These are phyloP conservation scores for Microbotryum silenes-acaulis DNA, from an alignment of 1,284 basidiomycete genomes.

Conservation along the genomic window DNA sequence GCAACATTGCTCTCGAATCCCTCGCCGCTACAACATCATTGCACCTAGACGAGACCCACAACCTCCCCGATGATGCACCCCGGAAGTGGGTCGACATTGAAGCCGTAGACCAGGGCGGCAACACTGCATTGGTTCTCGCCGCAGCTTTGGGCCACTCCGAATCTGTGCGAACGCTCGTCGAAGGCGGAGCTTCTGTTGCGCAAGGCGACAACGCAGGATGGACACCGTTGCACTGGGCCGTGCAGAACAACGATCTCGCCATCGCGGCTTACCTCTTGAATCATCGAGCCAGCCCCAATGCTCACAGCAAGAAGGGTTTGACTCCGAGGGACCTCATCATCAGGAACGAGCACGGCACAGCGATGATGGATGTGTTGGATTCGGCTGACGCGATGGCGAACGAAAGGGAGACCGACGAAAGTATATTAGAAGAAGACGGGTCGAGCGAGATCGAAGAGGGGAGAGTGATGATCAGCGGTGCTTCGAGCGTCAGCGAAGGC, in stretches of 20 bases:
- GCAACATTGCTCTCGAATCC: background rate
- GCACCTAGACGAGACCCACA: background rate
- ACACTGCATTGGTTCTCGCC: slow-evolving; percentile 31
- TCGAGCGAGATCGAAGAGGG: slow-evolving; percentile 52
- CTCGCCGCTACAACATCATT: background rate
- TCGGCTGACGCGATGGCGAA: slow-evolving; percentile 56
- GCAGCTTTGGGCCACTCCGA: slow-evolving; percentile 52
- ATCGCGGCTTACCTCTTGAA: slow-evolving; percentile 86
- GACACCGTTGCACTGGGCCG: slow-evolving; percentile 93
- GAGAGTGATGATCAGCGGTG: slow-evolving; percentile 50
- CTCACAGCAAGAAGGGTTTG: slow-evolving; percentile 62
- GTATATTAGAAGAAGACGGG: slow-evolving; percentile 52
- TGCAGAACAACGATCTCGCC: slow-evolving; percentile 77
- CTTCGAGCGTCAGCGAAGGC: slow-evolving; percentile 37
- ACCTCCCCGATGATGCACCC: slow-evolving; percentile 15
- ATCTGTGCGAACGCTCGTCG: slow-evolving; percentile 68
- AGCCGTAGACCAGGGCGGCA: slow-evolving; percentile 31
- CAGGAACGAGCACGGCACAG: slow-evolving; percentile 43
- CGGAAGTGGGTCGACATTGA: slow-evolving; percentile 33
- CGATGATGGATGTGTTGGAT: slow-evolving; percentile 59
- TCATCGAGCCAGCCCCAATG: slow-evolving; percentile 74
- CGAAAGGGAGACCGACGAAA: slow-evolving; percentile 35
- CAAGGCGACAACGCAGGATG: slow-evolving; percentile 66
- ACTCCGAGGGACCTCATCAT: slow-evolving; percentile 66
- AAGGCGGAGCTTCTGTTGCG: slow-evolving; percentile 64